These are phyloP conservation scores for Rosa chinensis DNA, from an alignment of 306 rosid genomes.

Conservation along the genomic window DNA sequence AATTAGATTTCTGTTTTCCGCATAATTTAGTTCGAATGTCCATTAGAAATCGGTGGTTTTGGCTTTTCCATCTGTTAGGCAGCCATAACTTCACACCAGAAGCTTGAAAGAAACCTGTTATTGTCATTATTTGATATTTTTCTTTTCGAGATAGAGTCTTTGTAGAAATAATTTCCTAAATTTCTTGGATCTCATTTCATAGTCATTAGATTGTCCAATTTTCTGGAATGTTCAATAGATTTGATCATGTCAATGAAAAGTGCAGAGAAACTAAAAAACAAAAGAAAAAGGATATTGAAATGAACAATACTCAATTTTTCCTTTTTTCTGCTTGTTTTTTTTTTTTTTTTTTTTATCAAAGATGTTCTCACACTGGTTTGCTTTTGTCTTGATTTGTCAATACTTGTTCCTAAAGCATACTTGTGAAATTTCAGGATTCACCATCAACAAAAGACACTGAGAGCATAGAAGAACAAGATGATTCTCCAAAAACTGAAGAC, in stretches of 20 bases:
- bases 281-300: background rate
- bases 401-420: constrained; percentile 10
- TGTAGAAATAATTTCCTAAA: background rate
- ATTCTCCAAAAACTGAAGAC: constrained; percentile 37
- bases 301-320: background rate
- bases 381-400: background rate
- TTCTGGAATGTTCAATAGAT: background rate
- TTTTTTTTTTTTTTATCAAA: background rate
- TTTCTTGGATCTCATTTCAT: background rate
- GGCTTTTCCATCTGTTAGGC: background rate
- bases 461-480: constrained; percentile 34
- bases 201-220: background rate
- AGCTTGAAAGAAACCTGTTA: background rate
- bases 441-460: constrained; percentile 32
- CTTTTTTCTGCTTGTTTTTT: background rate
- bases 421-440: constrained; percentile 53
- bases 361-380: background rate
- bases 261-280: background rate
- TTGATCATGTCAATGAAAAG: background rate
- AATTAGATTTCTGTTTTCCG: background rate
- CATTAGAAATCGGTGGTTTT: background rate
- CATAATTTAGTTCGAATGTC: background rate
- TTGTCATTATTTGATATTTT: no score
- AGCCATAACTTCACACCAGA: background rate
- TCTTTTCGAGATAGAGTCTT: no score